Evolutionary conservation across 139 green algal genomes (phyloP).

Genomic region (Chlamydomonas incerta): DNA sequence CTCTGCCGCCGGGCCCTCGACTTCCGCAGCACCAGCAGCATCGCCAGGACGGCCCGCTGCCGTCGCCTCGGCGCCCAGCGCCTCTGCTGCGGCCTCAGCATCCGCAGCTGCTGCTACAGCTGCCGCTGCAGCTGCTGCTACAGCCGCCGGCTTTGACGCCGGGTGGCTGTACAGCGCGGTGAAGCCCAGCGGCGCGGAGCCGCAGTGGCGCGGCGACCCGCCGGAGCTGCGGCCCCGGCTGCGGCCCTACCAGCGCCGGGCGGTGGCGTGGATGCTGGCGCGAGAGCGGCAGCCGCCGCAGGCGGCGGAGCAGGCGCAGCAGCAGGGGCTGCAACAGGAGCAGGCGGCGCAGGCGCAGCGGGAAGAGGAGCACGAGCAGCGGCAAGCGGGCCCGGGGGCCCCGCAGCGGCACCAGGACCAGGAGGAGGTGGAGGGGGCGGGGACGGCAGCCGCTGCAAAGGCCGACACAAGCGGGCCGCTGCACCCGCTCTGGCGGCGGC

Average conservation of each 20-base stretch:
- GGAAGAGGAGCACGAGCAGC: too few relatives aligned
- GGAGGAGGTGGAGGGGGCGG: not conserved
- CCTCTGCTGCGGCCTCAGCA: not conserved
- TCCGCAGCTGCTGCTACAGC: not conserved
- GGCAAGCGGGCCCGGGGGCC: too few relatives aligned
- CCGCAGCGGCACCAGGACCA: not conserved
- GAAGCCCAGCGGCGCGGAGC: constrained; percentile 71
- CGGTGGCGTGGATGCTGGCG: constrained; percentile 81
- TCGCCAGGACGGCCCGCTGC: not conserved
- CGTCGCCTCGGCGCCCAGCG: not conserved
- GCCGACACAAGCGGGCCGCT: constrained; percentile 9
- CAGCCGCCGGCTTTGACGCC: constrained; percentile 51
- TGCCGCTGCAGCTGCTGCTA: not conserved
- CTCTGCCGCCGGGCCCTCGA: not conserved
- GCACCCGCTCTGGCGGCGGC: constrained; percentile 76
- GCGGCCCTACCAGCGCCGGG: constrained; percentile 86
- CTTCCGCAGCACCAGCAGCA: too few relatives aligned
- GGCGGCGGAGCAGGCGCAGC: not conserved
- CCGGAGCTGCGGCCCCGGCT: constrained; percentile 72
- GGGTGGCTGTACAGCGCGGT: constrained; percentile 73
- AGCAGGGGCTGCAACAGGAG: not conserved
- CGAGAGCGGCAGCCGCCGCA: constrained; percentile 52
- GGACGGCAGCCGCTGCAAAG: not conserved
- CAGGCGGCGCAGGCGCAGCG: not conserved
- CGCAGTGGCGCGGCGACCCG: constrained; percentile 22